Conservation (phyloP, 495 filamentous ascomycete genomes). For the Staphylotrichum tortipilum region DNA sequence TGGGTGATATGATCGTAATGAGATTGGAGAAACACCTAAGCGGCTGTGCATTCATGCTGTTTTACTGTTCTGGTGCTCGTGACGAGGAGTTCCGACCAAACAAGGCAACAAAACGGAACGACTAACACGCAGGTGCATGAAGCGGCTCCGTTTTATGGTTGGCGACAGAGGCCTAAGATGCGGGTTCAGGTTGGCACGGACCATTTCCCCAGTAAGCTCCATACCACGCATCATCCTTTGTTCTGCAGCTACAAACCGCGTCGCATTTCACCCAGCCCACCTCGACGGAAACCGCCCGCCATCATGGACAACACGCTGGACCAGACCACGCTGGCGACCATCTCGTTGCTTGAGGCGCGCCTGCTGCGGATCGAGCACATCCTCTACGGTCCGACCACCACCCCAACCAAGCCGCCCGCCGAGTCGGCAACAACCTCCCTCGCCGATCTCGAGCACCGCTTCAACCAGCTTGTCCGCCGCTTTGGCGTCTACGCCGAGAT, state of each 20-base stretch:
- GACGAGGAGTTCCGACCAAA: too few relatives aligned
- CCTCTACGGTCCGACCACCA: slow-evolving; percentile 48
- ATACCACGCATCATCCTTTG: too few relatives aligned
- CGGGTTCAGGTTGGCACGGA: too few relatives aligned
- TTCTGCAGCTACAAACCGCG: not conserved
- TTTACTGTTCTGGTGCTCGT: too few relatives aligned
- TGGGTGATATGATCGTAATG: too few relatives aligned
- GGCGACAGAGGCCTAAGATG: too few relatives aligned
- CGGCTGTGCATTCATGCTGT: too few relatives aligned
- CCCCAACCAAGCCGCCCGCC: slow-evolving; percentile 30
- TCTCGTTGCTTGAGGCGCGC: slow-evolving; percentile 69
- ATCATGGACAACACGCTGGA: slow-evolving; percentile 42
- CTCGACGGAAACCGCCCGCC: slow-evolving; percentile 8
- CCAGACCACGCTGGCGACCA: slow-evolving; percentile 50
- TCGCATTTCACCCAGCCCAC: not conserved
- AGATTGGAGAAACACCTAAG: too few relatives aligned
- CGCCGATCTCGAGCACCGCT: slow-evolving; percentile 52
- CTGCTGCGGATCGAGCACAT: slow-evolving; percentile 66
- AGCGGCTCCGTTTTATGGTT: too few relatives aligned
- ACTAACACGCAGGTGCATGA: too few relatives aligned
- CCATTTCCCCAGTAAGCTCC: too few relatives aligned
- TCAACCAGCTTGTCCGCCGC: slow-evolving; percentile 29
- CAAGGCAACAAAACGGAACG: too few relatives aligned
- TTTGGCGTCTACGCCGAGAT: slow-evolving; percentile 40
- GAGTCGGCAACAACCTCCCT: slow-evolving; percentile 46